These are phyloP conservation scores for Iris pallida DNA, from an alignment of 116 monocot genomes.

Conservation along the genomic window DNA sequence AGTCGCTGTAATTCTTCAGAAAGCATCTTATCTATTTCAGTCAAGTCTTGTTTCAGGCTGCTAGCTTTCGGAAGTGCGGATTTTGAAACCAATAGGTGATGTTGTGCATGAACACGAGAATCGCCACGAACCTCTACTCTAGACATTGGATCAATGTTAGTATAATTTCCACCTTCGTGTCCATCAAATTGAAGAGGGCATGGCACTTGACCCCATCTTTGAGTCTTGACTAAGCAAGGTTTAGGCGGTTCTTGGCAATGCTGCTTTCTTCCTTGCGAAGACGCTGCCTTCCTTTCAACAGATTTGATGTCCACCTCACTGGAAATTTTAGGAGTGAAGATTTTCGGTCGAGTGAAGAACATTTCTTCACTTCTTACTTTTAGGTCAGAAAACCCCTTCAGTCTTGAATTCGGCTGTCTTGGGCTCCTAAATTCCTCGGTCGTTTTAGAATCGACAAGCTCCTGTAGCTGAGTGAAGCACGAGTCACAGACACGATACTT, in stretches of 20 bases:
- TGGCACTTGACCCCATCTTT: slow-evolving; percentile 78
- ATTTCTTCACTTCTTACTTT: slow-evolving; percentile 28
- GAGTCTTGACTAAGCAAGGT: neutral
- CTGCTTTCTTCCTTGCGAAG: slow-evolving; percentile 5
- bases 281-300: slow-evolving; percentile 10
- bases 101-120: slow-evolving; percentile 8
- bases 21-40: slow-evolving; percentile 43
- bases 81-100: slow-evolving; percentile 2
- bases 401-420: slow-evolving; percentile 16
- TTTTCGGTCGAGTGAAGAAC: slow-evolving; percentile 16
- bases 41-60: slow-evolving; percentile 29
- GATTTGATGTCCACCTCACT: slow-evolving; percentile 17
- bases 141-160: slow-evolving; percentile 2
- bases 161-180: slow-evolving; percentile 11
- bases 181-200: slow-evolving; percentile 53
- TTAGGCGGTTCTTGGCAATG: slow-evolving; percentile 7
- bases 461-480: slow-evolving; percentile 49
- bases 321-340: slow-evolving; percentile 32
- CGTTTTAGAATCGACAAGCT: slow-evolving; percentile 4
- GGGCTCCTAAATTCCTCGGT: slow-evolving; percentile 26
- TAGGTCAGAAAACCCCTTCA: slow-evolving; percentile 23
- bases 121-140: slow-evolving; percentile 17
- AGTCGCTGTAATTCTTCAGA: slow-evolving; percentile 49
- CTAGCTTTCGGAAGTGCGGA: slow-evolving; percentile 14
- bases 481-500: slow-evolving; percentile 67